Base-by-base conservation (phyloP, 2,329 filamentous ascomycete species). In the Exophiala calicioides region DNA sequence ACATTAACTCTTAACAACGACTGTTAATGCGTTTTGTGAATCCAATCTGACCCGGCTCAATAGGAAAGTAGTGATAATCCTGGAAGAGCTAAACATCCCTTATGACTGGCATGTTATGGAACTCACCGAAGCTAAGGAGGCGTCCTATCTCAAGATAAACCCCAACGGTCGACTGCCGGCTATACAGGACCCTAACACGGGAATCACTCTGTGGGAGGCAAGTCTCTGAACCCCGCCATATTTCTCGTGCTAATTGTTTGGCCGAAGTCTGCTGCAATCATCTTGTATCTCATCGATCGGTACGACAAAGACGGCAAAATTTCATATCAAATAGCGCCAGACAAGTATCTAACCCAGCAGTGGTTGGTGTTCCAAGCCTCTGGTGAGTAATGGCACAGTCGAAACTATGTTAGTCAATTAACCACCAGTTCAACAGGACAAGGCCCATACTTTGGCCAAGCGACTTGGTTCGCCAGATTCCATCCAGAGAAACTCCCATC, bases 391-490 rank as follows among this genome's bases (percentile, higher is more conserved):
- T 12, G 15, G 9, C 12, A 15, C 26, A 31, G 5, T 31, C 13
- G n/a, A n/a, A n/a, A n/a, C n/a, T n/a, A n/a, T n/a, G n/a, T n/a
- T n/a, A n/a, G n/a, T n/a, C n/a, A n/a, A n/a, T n/a, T n/a, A n/a
- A n/a, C n/a, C n/a, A n/a, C n/a, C n/a, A n/a, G n/a, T n/a, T n/a
- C n/a, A 30, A 13, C 10, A 7, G 71, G 71, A 3, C 73, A 75
- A 52, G 73, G 72, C 1, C 73, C 73, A 0, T 76, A 76, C 55
- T 75, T 66, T 46, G 74, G 74, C 13, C 73, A 76, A 58, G 61
- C 60, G 0, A 63, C 60, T 30, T 76, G 71, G 72, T 75, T 72
- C 58, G 54, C 21, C 4, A 12, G 32, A 4, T 69, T 65, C 45
- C 68, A 75, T 58, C 60, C 61, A 0, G 71, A 76, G 44, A 69